Evolutionary conservation across 164 flowering plant genomes (phyloP).

Genomic region (Akebia trifoliata): DNA sequence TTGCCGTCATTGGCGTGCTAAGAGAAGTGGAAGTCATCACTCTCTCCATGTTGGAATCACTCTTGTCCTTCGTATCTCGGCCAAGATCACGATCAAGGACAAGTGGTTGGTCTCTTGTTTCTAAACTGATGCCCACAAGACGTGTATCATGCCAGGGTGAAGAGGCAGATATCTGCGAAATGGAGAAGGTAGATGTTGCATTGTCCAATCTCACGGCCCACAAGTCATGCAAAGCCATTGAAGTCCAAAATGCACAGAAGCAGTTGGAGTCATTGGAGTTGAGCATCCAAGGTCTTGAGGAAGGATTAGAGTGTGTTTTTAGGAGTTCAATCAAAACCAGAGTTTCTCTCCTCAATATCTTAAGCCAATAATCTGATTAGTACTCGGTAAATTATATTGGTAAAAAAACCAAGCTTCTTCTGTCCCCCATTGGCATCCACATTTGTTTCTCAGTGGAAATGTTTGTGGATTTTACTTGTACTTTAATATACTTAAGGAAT

Average conservation of each 20-base stretch:
- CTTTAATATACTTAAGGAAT: too few species aligned
- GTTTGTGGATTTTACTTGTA: too few species aligned
- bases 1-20: constrained; percentile 1
- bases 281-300: constrained; percentile 23
- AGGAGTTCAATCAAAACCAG: constrained; percentile 32
- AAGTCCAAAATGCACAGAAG: too few species aligned
- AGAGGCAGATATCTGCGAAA: constrained; percentile 5
- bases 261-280: constrained; percentile 17
- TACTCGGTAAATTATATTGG: too few species aligned
- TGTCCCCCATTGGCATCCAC: too few species aligned
- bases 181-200: constrained; percentile 22
- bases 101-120: constrained; percentile 13
- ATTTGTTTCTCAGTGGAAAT: too few species aligned
- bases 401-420: too few species aligned
- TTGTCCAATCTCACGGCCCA: neutral
- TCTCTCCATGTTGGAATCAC: neutral
- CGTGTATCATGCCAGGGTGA: constrained; percentile 6
- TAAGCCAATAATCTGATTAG: neutral
- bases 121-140: constrained; percentile 20
- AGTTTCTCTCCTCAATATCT: constrained; percentile 25
- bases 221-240: constrained; percentile 13
- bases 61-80: neutral
- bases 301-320: constrained; percentile 24
- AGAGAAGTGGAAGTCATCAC: constrained; percentile 12
- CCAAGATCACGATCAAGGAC: neutral